Percentiles rank a stretch among this genome's conserved stretches.
Evolutionary conservation across 2,329 filamentous ascomycete genomes (phyloP).

Genomic region (Colletotrichum orchidophilum): DNA sequence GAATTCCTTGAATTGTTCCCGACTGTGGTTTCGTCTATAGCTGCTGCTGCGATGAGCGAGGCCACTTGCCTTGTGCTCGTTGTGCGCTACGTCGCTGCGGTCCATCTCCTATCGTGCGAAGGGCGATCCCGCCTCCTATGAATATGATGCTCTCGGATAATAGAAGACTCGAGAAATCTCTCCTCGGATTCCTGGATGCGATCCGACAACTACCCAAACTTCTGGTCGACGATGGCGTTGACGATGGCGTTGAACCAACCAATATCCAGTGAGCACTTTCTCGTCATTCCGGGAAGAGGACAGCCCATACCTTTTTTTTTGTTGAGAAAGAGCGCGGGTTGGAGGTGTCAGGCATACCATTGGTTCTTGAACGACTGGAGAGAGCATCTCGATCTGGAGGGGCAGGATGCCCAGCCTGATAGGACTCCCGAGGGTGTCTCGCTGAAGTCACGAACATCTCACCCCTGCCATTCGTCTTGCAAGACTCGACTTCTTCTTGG

Average conservation of each 20-base stretch:
- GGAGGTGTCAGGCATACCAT: not conserved
- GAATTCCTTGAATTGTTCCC: constrained; percentile 2
- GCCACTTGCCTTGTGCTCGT: not conserved
- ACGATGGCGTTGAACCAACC: not conserved
- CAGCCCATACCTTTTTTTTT: not conserved
- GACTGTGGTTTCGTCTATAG: constrained; percentile 2
- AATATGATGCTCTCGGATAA: constrained; percentile 6
- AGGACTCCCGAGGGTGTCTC: not conserved
- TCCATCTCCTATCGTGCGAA: constrained; percentile 1
- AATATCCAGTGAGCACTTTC: not conserved
- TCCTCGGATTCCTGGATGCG: not conserved
- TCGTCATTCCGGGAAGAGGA: not conserved
- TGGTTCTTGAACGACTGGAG: not conserved
- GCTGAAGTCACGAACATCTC: not conserved
- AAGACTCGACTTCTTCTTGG: not conserved
- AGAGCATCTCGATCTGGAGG: not conserved
- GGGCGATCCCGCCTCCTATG: not conserved
- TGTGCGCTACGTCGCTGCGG: not conserved
- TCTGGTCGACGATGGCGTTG: not conserved
- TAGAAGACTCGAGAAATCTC: not conserved
- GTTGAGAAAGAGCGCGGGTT: not conserved
- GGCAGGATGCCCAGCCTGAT: not conserved
- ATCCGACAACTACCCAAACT: not conserved
- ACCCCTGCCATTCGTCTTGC: not conserved
- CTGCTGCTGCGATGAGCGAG: not conserved